Evolutionary conservation across 495 filamentous ascomycete species (phyloP), one percentile per base, ranked within the genome.

Genomic region (Venustampulla echinocandica): DNA sequence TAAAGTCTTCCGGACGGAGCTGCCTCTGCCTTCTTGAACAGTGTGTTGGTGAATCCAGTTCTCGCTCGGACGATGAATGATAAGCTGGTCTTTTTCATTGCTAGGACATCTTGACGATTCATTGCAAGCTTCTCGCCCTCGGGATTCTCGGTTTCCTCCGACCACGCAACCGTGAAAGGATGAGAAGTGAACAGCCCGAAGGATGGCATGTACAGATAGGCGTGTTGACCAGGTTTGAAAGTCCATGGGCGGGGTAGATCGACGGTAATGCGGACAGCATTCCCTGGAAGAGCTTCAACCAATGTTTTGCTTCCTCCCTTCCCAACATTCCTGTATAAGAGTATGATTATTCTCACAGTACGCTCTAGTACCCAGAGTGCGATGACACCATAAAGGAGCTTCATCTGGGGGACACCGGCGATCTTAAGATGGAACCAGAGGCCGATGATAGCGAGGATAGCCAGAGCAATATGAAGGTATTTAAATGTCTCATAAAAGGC

Each of bases 401-500:
- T 68, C 42, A 79, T 65, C 53, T 85, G 79, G 0, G 74, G 71
- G 1, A 88, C 67, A 4, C 65, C 53, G 49, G 75, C 77, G 9
- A 82, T 53, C n/a, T 75, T 58, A 15, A 89, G 64, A 57, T 94
- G 87, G 46, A 79, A 64, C 57, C 75, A 88, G 33, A 93, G 63
- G 21, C 80, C 82, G 37, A 81, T 59, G 52, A 90, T 69, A 3
- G 80, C 70, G 15, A 80, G 43, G 32, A 80, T 62, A 23, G 80
- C 84, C 19, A 79, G 74, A 5, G 77, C 58, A 46, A 92, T 88
- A 60, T 95, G 88, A 17, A 87, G 53, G 44, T 85, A 64, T 49
- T 93, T 76, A 69, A 95, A 95, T 0, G 74, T 81, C 62, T 94
- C 88, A 61, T 94, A 95, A 59, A 84, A 90, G n/a, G 87, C 85